A percentile compares a stretch with the other conserved stretches of the same genome.
These are phyloP conservation scores for Syncephalastrum monosporum DNA, from an alignment of 371 early-diverging fungal species.

Conservation along the genomic window DNA sequence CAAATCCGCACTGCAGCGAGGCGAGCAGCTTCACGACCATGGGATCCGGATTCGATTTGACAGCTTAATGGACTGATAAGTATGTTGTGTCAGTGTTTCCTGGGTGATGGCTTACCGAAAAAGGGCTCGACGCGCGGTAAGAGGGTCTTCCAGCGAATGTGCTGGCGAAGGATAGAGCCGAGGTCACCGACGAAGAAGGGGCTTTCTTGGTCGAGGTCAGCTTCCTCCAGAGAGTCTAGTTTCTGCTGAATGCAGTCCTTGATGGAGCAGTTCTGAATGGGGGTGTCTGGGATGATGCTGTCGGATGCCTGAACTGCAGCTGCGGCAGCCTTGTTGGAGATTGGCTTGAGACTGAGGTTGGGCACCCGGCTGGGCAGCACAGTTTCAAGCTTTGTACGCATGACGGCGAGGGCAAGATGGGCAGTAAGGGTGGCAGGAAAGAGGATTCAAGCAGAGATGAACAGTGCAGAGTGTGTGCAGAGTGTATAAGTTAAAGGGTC, in stretches of 20 bases:
- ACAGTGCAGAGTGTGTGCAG: too few species aligned
- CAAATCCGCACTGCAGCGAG: constrained; percentile 87
- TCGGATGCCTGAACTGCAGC: too few species aligned
- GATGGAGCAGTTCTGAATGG: constrained; percentile 31
- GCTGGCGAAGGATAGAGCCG: constrained; percentile 86
- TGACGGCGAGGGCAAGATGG: constrained; percentile 7
- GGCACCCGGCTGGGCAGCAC: too few species aligned
- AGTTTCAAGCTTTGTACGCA: constrained; percentile 31
- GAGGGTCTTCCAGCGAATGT: constrained; percentile 73
- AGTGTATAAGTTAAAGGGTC: too few species aligned
- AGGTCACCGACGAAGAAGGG: constrained; percentile 94
- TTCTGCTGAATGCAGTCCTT: constrained; percentile 31
- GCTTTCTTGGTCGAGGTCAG: constrained; percentile 73
- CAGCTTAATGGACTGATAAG: constrained; percentile 52
- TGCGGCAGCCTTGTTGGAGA: too few species aligned
- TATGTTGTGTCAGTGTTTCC: too few species aligned
- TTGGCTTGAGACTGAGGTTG: too few species aligned
- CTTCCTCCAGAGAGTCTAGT: constrained; percentile 38
- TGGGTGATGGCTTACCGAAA: constrained; percentile 63
- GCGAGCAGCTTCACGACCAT: constrained; percentile 84
- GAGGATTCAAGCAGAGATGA: constrained; percentile 11
- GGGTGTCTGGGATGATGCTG: too few species aligned
- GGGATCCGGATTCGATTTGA: constrained; percentile 96
- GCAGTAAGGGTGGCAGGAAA: constrained; percentile 10
- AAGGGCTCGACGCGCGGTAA: constrained; percentile 95